Percentiles rank a stretch among this genome's conserved stretches.
Evolutionary conservation across 495 filamentous ascomycete genomes (phyloP).

Genomic region (Rusavskia elegans): DNA sequence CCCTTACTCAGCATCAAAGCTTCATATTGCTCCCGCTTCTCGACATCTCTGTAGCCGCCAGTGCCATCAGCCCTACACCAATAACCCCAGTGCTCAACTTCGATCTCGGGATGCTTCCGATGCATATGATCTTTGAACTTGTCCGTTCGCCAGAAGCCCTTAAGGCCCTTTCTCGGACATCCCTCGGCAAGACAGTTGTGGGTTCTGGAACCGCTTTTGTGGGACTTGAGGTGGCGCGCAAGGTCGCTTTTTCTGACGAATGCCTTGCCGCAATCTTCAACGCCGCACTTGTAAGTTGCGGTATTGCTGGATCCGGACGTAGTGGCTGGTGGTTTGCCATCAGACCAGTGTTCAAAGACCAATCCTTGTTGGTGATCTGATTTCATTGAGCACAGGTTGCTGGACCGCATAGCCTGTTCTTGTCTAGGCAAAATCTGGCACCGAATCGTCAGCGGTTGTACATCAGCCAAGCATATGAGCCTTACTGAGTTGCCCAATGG

Average conservation of each 20-base stretch:
- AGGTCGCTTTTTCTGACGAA: background rate
- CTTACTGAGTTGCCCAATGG: background rate
- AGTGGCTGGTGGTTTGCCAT: background rate
- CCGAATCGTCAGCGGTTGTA: no score
- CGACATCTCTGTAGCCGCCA: background rate
- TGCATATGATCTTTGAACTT: background rate
- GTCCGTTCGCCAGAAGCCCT: background rate
- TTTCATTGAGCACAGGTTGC: no score
- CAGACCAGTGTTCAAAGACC: background rate
- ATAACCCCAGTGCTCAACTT: background rate
- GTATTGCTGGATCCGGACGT: no score
- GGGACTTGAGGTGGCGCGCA: background rate
- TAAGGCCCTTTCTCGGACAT: background rate
- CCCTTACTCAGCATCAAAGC: background rate
- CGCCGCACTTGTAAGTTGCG: background rate
- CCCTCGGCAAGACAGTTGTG: background rate
- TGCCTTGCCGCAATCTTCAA: background rate
- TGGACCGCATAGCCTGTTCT: no score
- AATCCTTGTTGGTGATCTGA: background rate
- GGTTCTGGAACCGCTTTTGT: background rate
- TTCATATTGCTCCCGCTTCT: background rate
- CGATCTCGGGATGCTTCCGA: background rate
- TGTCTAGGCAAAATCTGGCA: no score
- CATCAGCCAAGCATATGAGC: no score
- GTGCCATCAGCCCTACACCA: background rate